phyloP scores from a whole-genome alignment of 176 grass and related monocot genomes.

The Stipa capillata region DNA sequence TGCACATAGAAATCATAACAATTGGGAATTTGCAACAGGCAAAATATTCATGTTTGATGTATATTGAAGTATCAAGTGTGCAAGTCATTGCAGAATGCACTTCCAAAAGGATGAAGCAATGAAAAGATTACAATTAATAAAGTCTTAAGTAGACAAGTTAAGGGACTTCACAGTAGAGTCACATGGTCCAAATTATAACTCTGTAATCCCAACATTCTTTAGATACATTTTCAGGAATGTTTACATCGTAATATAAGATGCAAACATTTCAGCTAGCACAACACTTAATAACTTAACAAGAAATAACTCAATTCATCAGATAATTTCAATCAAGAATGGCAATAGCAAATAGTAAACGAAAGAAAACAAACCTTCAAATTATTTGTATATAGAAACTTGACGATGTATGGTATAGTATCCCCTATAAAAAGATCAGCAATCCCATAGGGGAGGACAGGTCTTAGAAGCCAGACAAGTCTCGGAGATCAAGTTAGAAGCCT shows the following conservation, averaged over 20 bases:
- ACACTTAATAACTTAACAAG: background rate
- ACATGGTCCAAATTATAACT: background rate
- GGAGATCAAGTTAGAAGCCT: too few relatives aligned
- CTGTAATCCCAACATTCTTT: background rate
- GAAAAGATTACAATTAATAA: background rate
- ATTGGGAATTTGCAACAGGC: background rate
- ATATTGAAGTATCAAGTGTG: background rate
- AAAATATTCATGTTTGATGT: background rate
- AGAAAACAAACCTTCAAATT: conserved; percentile 66
- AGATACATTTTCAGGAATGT: background rate
- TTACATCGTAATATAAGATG: background rate
- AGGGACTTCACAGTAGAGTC: background rate
- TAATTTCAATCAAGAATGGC: background rate
- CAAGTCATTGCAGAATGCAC: background rate
- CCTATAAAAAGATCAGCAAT: too few relatives aligned
- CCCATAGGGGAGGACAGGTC: too few relatives aligned
- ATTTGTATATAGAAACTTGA: conserved; percentile 71
- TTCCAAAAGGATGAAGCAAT: background rate
- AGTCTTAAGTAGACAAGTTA: conserved; percentile 1
- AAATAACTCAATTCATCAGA: background rate
- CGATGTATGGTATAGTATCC: too few relatives aligned
- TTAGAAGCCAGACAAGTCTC: too few relatives aligned
- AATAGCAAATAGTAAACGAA: background rate
- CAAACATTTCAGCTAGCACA: background rate
- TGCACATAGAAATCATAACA: background rate